Base-by-base conservation (phyloP, 1,139 yeast species). In the Diutina ranongensis region DNA sequence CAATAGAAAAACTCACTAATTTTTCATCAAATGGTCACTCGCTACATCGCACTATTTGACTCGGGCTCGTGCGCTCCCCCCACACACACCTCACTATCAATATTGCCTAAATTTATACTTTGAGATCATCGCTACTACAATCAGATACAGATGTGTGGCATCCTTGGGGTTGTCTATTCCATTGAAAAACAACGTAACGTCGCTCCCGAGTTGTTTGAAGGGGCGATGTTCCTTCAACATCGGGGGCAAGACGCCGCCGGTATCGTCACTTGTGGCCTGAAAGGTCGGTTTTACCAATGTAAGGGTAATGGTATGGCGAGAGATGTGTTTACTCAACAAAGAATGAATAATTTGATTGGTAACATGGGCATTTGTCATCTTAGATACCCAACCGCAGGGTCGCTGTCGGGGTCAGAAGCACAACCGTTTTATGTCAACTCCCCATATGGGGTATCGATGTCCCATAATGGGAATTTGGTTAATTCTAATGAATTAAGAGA, bases 201-300 rank as follows among this genome's bases (percentile, higher is more conserved):
- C 46, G 94, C 96, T 19, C 80, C 95, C 9, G 97, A 89, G 60
- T 71, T 92, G 47, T 81, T 87, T 51, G 98, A 92, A 63, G 97
- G 96, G 18, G 85, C 94, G 51, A 80, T 88, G 71, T 92, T 83
- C 61, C 71, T 92, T 51, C 99, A 92, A 62, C 99, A 92, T 61
- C 78, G 99, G 59, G 99, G 99, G 44, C 99, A 92, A 65, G 99
- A 92, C 63, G 99, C 99, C 12, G 97, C 97, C n/a, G 99, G 99
- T 52, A 89, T 92, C 49, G 94, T 87, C 38, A 94, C 98, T 12
- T 88, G 97, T 64, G 98, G 97, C 46, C 71, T 85, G 45, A 80
- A 89, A 52, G 99, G 98, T 52, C 74, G 98, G 49, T 74, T 94
- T 49, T 89, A 87, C 67, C 97, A 92, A 67, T 92, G 97, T 65